phyloP scores from a whole-genome alignment of 2,329 filamentous ascomycete species.

The Ophiostoma piceae region DNA sequence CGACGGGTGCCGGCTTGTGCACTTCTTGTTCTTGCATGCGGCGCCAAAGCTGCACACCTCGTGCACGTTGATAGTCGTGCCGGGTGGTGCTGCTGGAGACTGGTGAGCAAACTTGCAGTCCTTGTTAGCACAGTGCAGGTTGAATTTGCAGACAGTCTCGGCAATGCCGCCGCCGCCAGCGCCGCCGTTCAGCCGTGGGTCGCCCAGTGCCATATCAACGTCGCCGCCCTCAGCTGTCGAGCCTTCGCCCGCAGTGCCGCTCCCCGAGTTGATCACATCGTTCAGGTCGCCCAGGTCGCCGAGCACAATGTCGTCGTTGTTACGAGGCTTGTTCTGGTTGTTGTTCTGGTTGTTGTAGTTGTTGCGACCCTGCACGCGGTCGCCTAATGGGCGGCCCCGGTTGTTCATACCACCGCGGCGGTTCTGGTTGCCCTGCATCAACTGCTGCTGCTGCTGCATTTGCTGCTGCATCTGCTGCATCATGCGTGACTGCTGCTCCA shows the following conservation, averaged over 20 bases:
- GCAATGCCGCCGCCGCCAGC: conserved; percentile 45
- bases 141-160: conserved; percentile 79
- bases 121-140: conserved; percentile 78
- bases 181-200: conserved; percentile 54
- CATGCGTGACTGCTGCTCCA: conserved; percentile 83
- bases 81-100: conserved; percentile 79
- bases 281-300: conserved; percentile 34
- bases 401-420: conserved; percentile 39
- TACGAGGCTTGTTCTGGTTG: conserved; percentile 45
- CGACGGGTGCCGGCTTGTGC: conserved; percentile 84
- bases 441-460: conserved; percentile 49
- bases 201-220: conserved; percentile 56
- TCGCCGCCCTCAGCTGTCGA: conserved; percentile 45
- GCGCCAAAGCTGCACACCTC: conserved; percentile 80
- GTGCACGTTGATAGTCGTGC: conserved; percentile 68
- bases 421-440: conserved; percentile 47
- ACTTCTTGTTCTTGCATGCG: conserved; percentile 95
- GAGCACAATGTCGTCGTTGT: conserved; percentile 40
- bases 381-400: conserved; percentile 50
- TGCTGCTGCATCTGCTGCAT: conserved; percentile 70
- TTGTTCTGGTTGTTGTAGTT: conserved; percentile 46
- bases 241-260: conserved; percentile 33
- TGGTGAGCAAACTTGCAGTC: conserved; percentile 94
- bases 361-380: conserved; percentile 58
- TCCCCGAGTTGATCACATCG: conserved; percentile 24